phyloP scores from a whole-genome alignment of 2,329 filamentous ascomycete species.

The Stenocarpella maydis region DNA sequence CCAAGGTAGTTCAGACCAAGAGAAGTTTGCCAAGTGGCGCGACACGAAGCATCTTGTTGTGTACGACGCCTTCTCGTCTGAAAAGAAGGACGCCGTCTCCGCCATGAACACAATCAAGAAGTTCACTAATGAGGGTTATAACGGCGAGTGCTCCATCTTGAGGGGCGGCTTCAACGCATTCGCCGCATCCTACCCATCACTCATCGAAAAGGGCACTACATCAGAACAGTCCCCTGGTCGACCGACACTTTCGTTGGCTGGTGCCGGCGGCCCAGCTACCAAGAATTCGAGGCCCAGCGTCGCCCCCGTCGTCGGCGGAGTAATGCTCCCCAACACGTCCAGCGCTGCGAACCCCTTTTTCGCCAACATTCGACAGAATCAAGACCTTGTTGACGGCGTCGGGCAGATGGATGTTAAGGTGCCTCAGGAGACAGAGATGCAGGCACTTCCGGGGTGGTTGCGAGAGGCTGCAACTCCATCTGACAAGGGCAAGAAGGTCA shows the following conservation, averaged over 20 bases:
- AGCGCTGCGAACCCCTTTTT: conserved; percentile 89
- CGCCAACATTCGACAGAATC: conserved; percentile 94
- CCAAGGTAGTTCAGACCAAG: conserved; percentile 72
- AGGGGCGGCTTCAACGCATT: conserved; percentile 85
- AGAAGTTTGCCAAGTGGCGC: conserved; percentile 79
- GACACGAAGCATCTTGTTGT: conserved; percentile 80
- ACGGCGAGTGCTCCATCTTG: conserved; percentile 76
- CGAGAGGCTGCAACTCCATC: conserved; percentile 69
- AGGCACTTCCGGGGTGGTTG: conserved; percentile 78
- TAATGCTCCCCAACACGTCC: conserved; percentile 76
- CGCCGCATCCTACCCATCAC: conserved; percentile 68
- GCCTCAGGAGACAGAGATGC: conserved; percentile 54
- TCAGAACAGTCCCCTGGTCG: conserved; percentile 43
- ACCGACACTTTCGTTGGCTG: conserved; percentile 59
- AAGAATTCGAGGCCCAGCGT: conserved; percentile 51
- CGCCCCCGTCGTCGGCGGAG: conserved; percentile 87
- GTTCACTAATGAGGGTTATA: conserved; percentile 85
- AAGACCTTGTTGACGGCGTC: conserved; percentile 92
- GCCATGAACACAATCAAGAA: conserved; percentile 93
- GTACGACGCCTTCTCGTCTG: conserved; percentile 81
- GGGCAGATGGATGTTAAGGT: conserved; percentile 74
- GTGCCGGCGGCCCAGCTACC: conserved; percentile 54
- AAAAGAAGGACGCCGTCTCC: conserved; percentile 81
- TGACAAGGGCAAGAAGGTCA: conserved; percentile 81
- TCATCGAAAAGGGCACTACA: conserved; percentile 61